Evolutionary conservation across 768 basidiomycete genomes (phyloP).

Genomic region (Udeniomyces megalosporus): DNA sequence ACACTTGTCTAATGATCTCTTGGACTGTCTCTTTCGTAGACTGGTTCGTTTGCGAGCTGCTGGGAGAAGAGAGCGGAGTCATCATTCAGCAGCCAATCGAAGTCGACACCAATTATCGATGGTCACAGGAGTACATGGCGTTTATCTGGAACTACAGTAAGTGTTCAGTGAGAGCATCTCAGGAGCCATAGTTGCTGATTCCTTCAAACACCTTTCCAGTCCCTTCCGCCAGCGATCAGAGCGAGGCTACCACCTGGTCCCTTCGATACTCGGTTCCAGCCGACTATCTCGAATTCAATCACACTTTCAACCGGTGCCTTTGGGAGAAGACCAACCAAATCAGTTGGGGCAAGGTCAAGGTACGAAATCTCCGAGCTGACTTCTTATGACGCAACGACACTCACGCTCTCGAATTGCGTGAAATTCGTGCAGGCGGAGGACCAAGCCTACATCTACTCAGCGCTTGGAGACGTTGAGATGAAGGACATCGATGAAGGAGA

Average conservation of each 20-base stretch:
- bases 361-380: conserved; percentile 23
- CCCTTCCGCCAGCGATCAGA: conserved; percentile 35
- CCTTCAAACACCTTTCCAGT: neutral
- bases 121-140: conserved; percentile 31
- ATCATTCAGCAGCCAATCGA: conserved; percentile 21
- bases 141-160: conserved; percentile 69
- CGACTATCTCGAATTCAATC: conserved; percentile 45
- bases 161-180: neutral
- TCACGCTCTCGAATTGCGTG: neutral
- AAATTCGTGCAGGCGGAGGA: conserved; percentile 44
- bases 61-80: neutral
- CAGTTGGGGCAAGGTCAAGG: conserved; percentile 69
- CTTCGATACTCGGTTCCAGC: conserved; percentile 48
- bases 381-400: neutral
- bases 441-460: conserved; percentile 47
- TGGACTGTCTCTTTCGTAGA: neutral
- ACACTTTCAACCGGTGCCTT: conserved; percentile 47
- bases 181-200: neutral
- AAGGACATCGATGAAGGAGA: conserved; percentile 2
- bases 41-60: conserved; percentile 13
- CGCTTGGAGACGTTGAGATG: conserved; percentile 12
- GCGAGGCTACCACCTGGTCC: conserved; percentile 55
- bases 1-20: no score
- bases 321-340: conserved; percentile 67
- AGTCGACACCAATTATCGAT: conserved; percentile 19